phyloP scores from a whole-genome alignment of 768 basidiomycete species.

The Russula sp. region DNA sequence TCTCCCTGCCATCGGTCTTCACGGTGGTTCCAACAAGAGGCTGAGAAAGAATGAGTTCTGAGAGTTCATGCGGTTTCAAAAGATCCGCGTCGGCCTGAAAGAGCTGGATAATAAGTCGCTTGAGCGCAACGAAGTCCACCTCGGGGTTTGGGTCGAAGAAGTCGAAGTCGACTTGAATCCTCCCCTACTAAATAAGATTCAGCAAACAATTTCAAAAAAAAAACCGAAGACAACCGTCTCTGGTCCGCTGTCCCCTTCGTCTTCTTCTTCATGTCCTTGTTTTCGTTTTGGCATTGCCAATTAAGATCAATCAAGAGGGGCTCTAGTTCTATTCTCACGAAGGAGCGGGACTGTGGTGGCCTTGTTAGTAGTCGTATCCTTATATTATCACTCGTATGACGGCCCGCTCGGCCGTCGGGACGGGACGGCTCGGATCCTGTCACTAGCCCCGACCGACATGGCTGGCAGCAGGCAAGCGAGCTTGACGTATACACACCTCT shows the following conservation, averaged over 20 bases:
- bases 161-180: constrained; percentile 88
- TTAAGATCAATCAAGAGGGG: too few species aligned
- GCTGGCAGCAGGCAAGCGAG: too few species aligned
- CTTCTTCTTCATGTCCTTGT: constrained; percentile 37
- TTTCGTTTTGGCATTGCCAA: constrained; percentile 54
- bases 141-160: constrained; percentile 84
- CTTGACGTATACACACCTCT: not conserved
- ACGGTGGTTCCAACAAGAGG: constrained; percentile 82
- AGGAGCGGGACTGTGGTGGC: too few species aligned
- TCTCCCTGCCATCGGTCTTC: constrained; percentile 86
- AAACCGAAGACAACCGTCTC: constrained; percentile 41
- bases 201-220: constrained; percentile 8
- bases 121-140: constrained; percentile 84
- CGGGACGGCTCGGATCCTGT: too few species aligned
- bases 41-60: constrained; percentile 75
- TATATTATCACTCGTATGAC: too few species aligned
- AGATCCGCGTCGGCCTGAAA: constrained; percentile 71
- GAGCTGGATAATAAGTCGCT: constrained; percentile 66
- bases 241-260: constrained; percentile 41
- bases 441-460: too few species aligned
- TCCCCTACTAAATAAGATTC: constrained; percentile 44
- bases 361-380: too few species aligned
- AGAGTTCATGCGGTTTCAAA: constrained; percentile 68
- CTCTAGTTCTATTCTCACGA: too few species aligned
- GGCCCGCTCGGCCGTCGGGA: not conserved